These are phyloP conservation scores for Protoeuglena noctilucae DNA, from an alignment of 139 green algal species.

Conservation along the genomic window DNA sequence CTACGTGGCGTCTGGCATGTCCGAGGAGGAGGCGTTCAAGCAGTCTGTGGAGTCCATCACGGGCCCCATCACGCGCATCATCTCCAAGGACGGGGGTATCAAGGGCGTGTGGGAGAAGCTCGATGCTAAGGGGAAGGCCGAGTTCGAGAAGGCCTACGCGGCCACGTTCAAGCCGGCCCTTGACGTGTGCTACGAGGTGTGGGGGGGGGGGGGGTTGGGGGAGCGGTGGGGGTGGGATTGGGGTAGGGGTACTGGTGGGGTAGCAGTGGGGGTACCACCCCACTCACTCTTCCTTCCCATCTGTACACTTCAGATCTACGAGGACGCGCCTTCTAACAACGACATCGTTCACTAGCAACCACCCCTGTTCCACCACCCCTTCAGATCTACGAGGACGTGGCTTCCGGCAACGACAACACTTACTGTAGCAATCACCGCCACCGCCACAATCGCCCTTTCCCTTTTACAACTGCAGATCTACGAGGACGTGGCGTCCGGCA, in stretches of 20 bases:
- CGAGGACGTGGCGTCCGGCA: slow-evolving; percentile 92
- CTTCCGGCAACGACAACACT: slow-evolving; percentile 4
- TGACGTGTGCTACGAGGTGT: slow-evolving; percentile 96
- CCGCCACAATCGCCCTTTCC: no score
- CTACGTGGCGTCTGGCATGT: slow-evolving; percentile 58
- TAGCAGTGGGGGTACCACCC: no score
- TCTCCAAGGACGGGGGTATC: slow-evolving; percentile 85
- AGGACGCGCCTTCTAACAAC: no score
- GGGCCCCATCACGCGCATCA: slow-evolving; percentile 79
- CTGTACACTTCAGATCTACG: no score
- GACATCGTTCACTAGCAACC: no score
- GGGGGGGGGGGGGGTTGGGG: no score
- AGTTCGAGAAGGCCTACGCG: slow-evolving; percentile 23
- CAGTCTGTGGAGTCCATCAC: slow-evolving; percentile 95
- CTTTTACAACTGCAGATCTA: no score
- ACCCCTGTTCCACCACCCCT: no score
- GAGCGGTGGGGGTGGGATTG: no score
- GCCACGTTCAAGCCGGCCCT: slow-evolving; percentile 73
- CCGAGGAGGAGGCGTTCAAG: slow-evolving; percentile 85
- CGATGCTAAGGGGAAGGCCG: slow-evolving; percentile 68
- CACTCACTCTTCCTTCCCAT: no score
- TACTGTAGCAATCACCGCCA: no score
- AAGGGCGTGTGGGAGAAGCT: slow-evolving; percentile 83
- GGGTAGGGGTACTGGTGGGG: no score
- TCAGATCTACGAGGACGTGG: slow-evolving; percentile 7